Conservation (phyloP, 2,329 filamentous ascomycete species). For the Phymatotrichopsis omnivora region DNA sequence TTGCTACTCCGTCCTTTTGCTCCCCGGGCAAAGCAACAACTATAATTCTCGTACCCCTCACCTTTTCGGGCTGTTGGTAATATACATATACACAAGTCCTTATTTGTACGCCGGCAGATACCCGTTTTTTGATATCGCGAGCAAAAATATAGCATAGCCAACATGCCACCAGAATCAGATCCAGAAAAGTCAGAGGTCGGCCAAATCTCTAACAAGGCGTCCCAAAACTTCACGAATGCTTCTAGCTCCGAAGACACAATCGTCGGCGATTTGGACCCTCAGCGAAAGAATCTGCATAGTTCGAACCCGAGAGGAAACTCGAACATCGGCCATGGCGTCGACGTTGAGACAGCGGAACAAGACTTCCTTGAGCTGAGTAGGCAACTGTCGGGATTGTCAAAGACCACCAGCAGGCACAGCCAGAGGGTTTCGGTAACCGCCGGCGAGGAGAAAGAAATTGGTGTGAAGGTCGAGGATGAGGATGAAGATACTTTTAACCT, state of each 20-base stretch:
- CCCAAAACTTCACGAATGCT: constrained; percentile 11
- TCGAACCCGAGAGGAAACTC: constrained; percentile 24
- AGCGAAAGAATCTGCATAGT: constrained; percentile 18
- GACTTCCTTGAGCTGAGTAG: constrained; percentile 60
- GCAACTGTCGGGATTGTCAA: constrained; percentile 49
- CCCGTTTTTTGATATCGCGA: too few species aligned
- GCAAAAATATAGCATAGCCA: too few species aligned
- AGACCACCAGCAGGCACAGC: constrained; percentile 40
- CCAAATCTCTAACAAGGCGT: too few species aligned
- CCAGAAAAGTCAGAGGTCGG: too few species aligned
- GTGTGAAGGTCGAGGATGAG: constrained; percentile 1
- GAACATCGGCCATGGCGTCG: constrained; percentile 42
- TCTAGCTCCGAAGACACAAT: constrained; percentile 16
- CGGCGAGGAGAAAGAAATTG: constrained; percentile 14
- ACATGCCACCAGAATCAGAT: too few species aligned
- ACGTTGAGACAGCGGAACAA: constrained; percentile 56
- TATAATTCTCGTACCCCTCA: too few species aligned
- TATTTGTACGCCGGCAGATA: too few species aligned
- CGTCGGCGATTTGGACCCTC: constrained; percentile 9
- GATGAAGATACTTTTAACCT: constrained; percentile 60
- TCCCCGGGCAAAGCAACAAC: too few species aligned
- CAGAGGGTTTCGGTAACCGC: constrained; percentile 28
- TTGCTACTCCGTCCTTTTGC: too few species aligned
- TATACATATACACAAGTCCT: too few species aligned
- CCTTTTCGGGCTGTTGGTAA: too few species aligned